These are phyloP conservation scores for Daldinia sp. DNA, from an alignment of 2,329 filamentous ascomycete species.

Conservation along the genomic window DNA sequence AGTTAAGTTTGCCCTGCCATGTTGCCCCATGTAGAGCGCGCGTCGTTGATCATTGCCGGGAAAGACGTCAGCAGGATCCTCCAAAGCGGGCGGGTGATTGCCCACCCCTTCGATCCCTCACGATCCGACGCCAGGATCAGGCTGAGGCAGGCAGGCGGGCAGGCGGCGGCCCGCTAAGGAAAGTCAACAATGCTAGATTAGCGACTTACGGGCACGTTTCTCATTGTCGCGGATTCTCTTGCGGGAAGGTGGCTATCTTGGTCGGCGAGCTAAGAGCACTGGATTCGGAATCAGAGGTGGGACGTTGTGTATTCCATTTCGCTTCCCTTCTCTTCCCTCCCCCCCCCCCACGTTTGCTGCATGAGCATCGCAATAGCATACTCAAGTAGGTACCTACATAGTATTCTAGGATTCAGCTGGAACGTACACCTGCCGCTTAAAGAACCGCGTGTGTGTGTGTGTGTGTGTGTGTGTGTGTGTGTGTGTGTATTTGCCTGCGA, in stretches of 20 bases:
- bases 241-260: conserved; percentile 31
- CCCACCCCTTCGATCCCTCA: conserved; percentile 18
- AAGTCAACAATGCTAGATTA: conserved; percentile 24
- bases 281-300: background rate
- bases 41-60: conserved; percentile 19
- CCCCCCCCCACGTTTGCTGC: conserved; percentile 27
- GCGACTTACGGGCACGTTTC: conserved; percentile 12
- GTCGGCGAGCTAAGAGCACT: conserved; percentile 17
- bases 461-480: conserved; percentile 14
- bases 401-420: conserved; percentile 32
- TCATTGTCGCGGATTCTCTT: conserved; percentile 21
- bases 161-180: background rate
- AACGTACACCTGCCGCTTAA: conserved; percentile 38
- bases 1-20: background rate
- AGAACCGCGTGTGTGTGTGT: conserved; percentile 20
- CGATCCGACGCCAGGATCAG: conserved; percentile 16
- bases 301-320: background rate
- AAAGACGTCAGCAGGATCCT: conserved; percentile 10
- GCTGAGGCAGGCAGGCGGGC: conserved; percentile 1
- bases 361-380: conserved; percentile 26
- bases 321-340: background rate
- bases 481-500: conserved; percentile 25
- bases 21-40: conserved; percentile 5
- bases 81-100: conserved; percentile 17
- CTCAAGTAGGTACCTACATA: background rate